Percentiles rank a stretch among this genome's conserved stretches.
phyloP scores from a whole-genome alignment of 805 yeast species.

The Pichia occidentalis region DNA sequence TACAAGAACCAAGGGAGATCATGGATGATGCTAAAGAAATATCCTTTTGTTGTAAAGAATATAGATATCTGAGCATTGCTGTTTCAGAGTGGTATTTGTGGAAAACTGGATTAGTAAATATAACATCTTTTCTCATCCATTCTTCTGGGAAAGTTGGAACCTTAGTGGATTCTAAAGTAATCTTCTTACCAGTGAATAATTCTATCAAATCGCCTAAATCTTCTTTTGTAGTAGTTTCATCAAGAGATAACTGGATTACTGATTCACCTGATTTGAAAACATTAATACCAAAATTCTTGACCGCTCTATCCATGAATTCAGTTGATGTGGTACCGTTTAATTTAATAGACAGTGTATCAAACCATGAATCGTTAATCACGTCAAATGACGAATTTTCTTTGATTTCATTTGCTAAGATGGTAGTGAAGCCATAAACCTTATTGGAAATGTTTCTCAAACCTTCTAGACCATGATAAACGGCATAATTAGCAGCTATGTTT shows the following conservation, averaged over 20 bases:
- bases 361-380: slow-evolving; percentile 46
- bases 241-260: slow-evolving; percentile 75
- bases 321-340: slow-evolving; percentile 47
- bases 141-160: slow-evolving; percentile 47
- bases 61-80: slow-evolving; percentile 85
- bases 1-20: slow-evolving; percentile 97
- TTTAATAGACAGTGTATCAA: slow-evolving; percentile 77
- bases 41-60: slow-evolving; percentile 78
- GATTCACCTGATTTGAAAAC: slow-evolving; percentile 57
- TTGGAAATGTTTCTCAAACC: slow-evolving; percentile 75
- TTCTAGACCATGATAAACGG: slow-evolving; percentile 91
- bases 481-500: slow-evolving; percentile 92
- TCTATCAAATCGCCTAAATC: slow-evolving; percentile 56
- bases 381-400: slow-evolving; percentile 35
- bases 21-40: slow-evolving; percentile 90
- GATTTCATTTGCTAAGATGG: slow-evolving; percentile 60
- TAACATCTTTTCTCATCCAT: slow-evolving; percentile 48
- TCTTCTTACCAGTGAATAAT: slow-evolving; percentile 46
- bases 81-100: slow-evolving; percentile 89
- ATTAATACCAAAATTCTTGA: slow-evolving; percentile 60
- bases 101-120: slow-evolving; percentile 73
- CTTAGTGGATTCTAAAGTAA: slow-evolving; percentile 20
- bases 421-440: slow-evolving; percentile 69
- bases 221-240: slow-evolving; percentile 68
- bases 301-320: slow-evolving; percentile 51